Evolutionary conservation across 768 basidiomycete genomes (phyloP), one percentile per base, ranked within the genome.

Genomic region (Lepiota venenata): DNA sequence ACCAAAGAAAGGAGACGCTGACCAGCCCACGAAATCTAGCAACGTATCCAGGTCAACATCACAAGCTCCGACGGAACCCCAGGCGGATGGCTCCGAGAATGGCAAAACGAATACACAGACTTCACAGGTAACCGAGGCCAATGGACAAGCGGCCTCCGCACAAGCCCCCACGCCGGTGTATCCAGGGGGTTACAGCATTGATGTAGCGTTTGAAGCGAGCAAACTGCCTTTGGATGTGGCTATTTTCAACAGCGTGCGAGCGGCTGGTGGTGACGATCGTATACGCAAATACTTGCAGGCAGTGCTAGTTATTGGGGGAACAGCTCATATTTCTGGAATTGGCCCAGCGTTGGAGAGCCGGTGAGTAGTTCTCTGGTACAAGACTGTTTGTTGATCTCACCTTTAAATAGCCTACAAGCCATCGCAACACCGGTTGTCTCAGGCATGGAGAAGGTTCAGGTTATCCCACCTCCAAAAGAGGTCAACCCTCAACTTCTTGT

Each of bases 401-500:
- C 25, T 44, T 36, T 52, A 50, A 43, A 8, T 50, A 88, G 89
- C 62, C 63, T 92, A 41, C 88, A 91, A 64, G 91, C 88, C 0
- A 92, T 93, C 51, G 88, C 89, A 9, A 90, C 87, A 8, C 88
- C 91, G 4, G 69, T 95, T 39, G 86, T 91, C 14, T 79, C 81
- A 14, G 86, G 85, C 64, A 91, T 94, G 84, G 87, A 90, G 64
- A 90, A 88, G 61, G 88, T 96, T 6, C 84, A 88, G 59, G 91
- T 97, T 55, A 89, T 98, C 43, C 91, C 93, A n/a, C 88, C 93
- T 2, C 94, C 95, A 1, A 89, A 94, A 66, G 92, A 93, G 56
- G 82, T 98, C 41, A 94, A 98, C 69, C 93, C 92, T 4, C 81
- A 84, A 21, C 85, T 93, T 36, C 79, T 98, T 29, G 85, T 85